Evolutionary conservation across 2,329 filamentous ascomycete genomes (phyloP), one percentile per base, ranked within the genome.

Genomic region (Biscogniauxia mediterranea): DNA sequence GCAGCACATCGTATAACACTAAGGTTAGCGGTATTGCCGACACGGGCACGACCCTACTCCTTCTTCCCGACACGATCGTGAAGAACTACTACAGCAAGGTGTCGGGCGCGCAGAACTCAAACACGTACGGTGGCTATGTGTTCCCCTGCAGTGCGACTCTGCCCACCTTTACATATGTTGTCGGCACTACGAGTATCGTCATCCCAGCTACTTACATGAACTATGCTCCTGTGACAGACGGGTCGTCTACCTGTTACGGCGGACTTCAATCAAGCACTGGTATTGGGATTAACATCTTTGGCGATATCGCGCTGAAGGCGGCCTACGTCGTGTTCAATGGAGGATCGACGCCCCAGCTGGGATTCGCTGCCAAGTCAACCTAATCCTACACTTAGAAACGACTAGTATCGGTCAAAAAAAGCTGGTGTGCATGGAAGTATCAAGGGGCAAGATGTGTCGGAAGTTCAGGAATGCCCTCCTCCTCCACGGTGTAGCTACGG

Each of bases 261-360:
- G 87, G 86, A 54, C 81, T 90, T 56, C 88, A 90, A 79, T 74
- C 59, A 23, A 59, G 55, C 61, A 13, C 15, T 11, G 56, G 54
- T 26, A 56, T 63, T n/a, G 55, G 57, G 17, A 77, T 86, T 70
- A 81, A 77, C 67, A 88, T 89, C 73, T 85, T 86, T 62, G 86
- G 86, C 50, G 85, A 88, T 66, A 78, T 86, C 65, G 86, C 88
- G 77, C 78, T 89, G 61, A 88, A 88, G 81, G 80, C 79, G 67
- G 81, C 85, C 70, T 88, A 85, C 67, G 83, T 84, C 54, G 80
- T 89, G 56, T 87, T 86, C 66, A 81, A 85, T 69, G 62, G 62
- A n/a, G 56, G 38, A 2, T 53, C 56, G 5, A 52, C 49, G 20
- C 60, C 60, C 3, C 21, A 51, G 32, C 19, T 61, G 28, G 60